A percentile compares a stretch with the other conserved stretches of the same genome.
phyloP scores from a whole-genome alignment of 1,284 basidiomycete species.

The Inonotus hispidus region DNA sequence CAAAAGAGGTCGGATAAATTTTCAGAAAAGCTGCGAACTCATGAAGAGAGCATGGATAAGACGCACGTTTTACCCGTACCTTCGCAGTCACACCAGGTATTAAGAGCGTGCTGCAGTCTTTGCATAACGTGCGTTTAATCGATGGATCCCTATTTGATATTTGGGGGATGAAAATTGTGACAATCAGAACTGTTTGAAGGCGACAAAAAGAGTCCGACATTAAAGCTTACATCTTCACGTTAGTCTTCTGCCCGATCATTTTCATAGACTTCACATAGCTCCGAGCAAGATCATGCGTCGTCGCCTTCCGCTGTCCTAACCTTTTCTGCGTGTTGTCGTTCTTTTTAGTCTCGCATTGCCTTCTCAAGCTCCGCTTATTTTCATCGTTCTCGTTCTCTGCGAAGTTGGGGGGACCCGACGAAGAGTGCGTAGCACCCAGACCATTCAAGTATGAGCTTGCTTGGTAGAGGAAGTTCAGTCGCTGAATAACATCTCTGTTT shows the following conservation, averaged over 20 bases:
- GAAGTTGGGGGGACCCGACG: background rate
- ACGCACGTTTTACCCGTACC: constrained; percentile 60
- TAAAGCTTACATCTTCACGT: constrained; percentile 62
- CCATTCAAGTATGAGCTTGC: constrained; percentile 62
- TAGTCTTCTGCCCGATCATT: constrained; percentile 64
- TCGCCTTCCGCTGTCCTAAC: constrained; percentile 27
- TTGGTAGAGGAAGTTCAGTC: constrained; percentile 81
- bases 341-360: constrained; percentile 6
- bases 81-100: constrained; percentile 61
- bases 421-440: constrained; percentile 25
- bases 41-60: background rate
- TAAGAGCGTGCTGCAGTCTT: constrained; percentile 56
- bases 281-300: constrained; percentile 47
- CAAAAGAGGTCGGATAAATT: background rate
- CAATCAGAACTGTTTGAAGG: background rate
- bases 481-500: constrained; percentile 72
- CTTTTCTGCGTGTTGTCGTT: constrained; percentile 26
- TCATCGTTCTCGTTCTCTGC: background rate
- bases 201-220: background rate
- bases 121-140: constrained; percentile 73
- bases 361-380: constrained; percentile 7
- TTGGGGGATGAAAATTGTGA: constrained; percentile 6
- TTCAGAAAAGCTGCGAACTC: background rate
- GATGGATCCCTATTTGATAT: constrained; percentile 60
- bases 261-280: constrained; percentile 64